A percentile compares a stretch with the other conserved stretches of the same genome.
Evolutionary conservation across 495 filamentous ascomycete species (phyloP).

Genomic region (Penicillium atrosanguineum): DNA sequence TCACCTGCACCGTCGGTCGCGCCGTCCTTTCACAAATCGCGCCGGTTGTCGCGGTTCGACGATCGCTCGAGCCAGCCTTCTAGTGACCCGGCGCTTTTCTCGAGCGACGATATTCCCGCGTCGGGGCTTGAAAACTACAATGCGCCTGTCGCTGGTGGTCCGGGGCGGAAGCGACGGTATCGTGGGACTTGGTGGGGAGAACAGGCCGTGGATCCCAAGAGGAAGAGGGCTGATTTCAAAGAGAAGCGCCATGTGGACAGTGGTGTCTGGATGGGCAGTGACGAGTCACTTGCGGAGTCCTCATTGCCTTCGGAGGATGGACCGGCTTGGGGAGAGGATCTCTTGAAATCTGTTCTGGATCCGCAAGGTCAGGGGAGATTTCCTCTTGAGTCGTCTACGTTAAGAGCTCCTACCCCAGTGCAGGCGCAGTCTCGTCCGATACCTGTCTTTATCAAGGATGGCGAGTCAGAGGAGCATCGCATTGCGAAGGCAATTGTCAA

Average conservation of each 20-base stretch:
- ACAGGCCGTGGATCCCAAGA: constrained; percentile 45
- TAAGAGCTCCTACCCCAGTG: background rate
- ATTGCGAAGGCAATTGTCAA: constrained; percentile 45
- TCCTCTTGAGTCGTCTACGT: constrained; percentile 1
- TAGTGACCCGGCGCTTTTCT: constrained; percentile 75
- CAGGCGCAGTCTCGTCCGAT: constrained; percentile 4
- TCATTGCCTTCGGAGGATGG: constrained; percentile 37
- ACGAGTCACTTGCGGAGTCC: constrained; percentile 41
- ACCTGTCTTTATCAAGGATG: constrained; percentile 16
- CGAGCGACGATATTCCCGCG: constrained; percentile 71
- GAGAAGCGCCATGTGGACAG: constrained; percentile 68
- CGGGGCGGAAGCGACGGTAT: constrained; percentile 60
- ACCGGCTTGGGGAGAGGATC: constrained; percentile 38
- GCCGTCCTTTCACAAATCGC: constrained; percentile 31
- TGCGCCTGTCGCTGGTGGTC: constrained; percentile 34
- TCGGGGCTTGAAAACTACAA: constrained; percentile 69
- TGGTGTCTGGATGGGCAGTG: constrained; percentile 79
- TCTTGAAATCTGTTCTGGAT: constrained; percentile 28
- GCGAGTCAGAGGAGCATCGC: constrained; percentile 38
- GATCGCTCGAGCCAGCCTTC: constrained; percentile 53
- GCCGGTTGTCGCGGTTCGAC: constrained; percentile 37
- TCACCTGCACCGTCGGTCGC: constrained; percentile 11
- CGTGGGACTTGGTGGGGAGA: constrained; percentile 72
- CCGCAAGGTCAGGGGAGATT: constrained; percentile 4
- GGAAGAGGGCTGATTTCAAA: constrained; percentile 55